Base-by-base conservation (phyloP, 2,329 filamentous ascomycete genomes). In the Pseudocercospora ulei region DNA sequence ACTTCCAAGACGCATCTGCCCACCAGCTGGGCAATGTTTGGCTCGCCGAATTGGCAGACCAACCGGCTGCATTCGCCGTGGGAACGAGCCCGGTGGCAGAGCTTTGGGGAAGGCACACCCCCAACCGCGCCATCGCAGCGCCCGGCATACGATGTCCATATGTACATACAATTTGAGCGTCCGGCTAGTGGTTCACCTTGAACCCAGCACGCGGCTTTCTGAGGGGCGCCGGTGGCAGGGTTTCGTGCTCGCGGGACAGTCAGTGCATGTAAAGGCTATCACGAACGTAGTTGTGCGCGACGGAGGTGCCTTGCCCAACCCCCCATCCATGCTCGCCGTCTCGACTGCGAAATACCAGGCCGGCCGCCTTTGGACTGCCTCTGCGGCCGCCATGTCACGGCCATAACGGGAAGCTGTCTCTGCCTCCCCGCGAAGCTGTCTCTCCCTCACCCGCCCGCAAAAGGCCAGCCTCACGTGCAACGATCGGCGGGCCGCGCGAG, bases 311-410 rank as follows among this genome's bases (percentile, higher is more conserved):
- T n/a, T n/a, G n/a, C n/a, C n/a, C n/a, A n/a, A n/a, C 20, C 20
- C 28, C 28, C 28, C 28, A 31, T 17, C 16, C 28, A 18, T 19
- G 9, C 28, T 31, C 28, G 18, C 11, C 8, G 9, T 13, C 14
- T 20, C 17, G 28, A 18, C 9, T n/a, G 9, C 17, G 26, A 20
- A 19, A 31, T 31, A 19, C 28, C n/a, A 31, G 12, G 28, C 28
- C 17, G 28, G 20, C 28, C 33, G 23, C 22, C 20, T 35, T 22
- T 35, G 11, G 14, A 9, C 17, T 23, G n/a, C n/a, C n/a, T n/a
- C n/a, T n/a, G n/a, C n/a, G 37, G 13, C 22, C 28, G 40, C 40
- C 28, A 43, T 39, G 36, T 29, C 35, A 24, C 26, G 11, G 22
- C 30, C 18, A 43, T 36, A 39, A 31, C 30, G 27, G n/a, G 13